A percentile compares a stretch with the other conserved stretches of the same genome.
Evolutionary conservation across 805 yeast genomes (phyloP).

Genomic region (Candida verbasci): DNA sequence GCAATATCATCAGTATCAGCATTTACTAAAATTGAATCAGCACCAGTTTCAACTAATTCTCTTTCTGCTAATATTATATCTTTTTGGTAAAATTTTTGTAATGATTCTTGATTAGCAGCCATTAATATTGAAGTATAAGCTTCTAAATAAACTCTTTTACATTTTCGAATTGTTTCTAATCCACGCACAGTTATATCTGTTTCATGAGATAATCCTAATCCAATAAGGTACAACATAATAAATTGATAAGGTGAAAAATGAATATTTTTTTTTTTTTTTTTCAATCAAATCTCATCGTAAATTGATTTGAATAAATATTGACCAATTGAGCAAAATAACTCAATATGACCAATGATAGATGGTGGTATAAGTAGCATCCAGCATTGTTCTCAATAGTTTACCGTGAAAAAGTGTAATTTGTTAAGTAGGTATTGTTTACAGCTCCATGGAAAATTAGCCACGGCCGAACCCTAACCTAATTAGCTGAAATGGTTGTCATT

Average conservation of each 20-base stretch:
- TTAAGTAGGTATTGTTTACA: too few species aligned
- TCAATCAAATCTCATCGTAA: background rate
- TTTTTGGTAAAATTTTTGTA: slow-evolving; percentile 83
- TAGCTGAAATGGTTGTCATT: too few species aligned
- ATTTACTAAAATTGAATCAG: slow-evolving; percentile 73
- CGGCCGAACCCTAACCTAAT: too few species aligned
- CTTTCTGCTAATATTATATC: slow-evolving; percentile 87
- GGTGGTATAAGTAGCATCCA: too few species aligned
- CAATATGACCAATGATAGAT: too few species aligned
- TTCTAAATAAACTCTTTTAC: slow-evolving; percentile 89
- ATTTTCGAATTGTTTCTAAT: slow-evolving; percentile 72
- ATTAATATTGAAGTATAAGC: slow-evolving; percentile 93
- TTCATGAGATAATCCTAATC: slow-evolving; percentile 85
- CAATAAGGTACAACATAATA: slow-evolving; percentile 84
- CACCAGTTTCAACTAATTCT: slow-evolving; percentile 87
- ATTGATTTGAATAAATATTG: too few species aligned
- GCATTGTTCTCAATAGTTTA: too few species aligned
- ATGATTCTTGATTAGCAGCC: slow-evolving; percentile 75
- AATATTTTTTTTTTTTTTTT: background rate
- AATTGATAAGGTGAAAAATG: background rate
- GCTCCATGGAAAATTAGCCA: too few species aligned
- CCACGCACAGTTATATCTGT: slow-evolving; percentile 94
- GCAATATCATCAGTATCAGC: slow-evolving; percentile 85
- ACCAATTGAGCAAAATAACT: too few species aligned
- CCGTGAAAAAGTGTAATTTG: too few species aligned